Conservation (phyloP, 257 asterid genomes). For the Gentiana macrophylla region DNA sequence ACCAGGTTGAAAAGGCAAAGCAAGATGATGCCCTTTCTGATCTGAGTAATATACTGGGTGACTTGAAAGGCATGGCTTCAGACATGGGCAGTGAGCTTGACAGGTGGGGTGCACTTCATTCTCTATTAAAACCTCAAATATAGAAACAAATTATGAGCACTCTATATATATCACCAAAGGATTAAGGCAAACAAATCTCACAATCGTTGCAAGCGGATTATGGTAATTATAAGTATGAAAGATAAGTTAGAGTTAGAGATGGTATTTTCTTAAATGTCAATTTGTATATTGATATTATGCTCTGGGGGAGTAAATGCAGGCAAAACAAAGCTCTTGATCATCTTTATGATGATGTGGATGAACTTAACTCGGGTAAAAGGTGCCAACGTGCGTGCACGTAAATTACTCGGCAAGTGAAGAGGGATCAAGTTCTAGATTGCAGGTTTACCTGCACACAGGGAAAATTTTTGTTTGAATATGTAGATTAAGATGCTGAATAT, state of each 20-base stretch:
- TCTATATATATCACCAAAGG: too few species aligned
- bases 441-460: background rate
- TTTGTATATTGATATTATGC: background rate
- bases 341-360: constrained; percentile 67
- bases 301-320: constrained; percentile 23
- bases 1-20: constrained; percentile 67
- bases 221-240: too few species aligned
- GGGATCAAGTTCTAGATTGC: constrained; percentile 1
- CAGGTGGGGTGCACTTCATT: constrained; percentile 21
- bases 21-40: constrained; percentile 82
- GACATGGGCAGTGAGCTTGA: constrained; percentile 81
- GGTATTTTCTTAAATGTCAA: background rate
- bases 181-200: too few species aligned
- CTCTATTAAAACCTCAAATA: background rate
- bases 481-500: too few species aligned
- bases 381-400: constrained; percentile 65
- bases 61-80: constrained; percentile 82
- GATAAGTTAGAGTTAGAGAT: too few species aligned
- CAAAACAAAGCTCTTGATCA: constrained; percentile 85
- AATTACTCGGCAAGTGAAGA: constrained; percentile 41
- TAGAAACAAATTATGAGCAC: background rate
- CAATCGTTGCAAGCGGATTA: too few species aligned
- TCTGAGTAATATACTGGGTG: constrained; percentile 64
- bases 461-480: too few species aligned
- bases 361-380: constrained; percentile 78